phyloP scores from a whole-genome alignment of 176 grass and related monocot genomes.

The Typha latifolia region DNA sequence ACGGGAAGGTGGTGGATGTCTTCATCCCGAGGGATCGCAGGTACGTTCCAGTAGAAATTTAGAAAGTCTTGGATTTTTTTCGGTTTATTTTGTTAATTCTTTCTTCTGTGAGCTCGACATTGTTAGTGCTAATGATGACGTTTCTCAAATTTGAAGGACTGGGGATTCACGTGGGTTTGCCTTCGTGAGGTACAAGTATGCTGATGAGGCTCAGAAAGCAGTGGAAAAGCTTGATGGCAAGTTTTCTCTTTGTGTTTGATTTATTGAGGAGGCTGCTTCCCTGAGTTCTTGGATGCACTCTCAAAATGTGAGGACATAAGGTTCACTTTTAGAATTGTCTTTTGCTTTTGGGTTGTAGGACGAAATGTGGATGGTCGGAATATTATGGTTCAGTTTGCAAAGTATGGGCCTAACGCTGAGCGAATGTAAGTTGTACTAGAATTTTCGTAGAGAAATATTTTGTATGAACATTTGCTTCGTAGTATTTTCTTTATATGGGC shows the following conservation, averaged over 20 bases:
- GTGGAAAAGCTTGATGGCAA: conserved; percentile 81
- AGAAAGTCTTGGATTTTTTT: not conserved
- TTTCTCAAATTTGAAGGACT: conserved; percentile 31
- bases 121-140: conserved; percentile 1
- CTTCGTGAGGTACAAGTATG: conserved; percentile 96
- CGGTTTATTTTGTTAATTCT: not conserved
- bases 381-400: conserved; percentile 99
- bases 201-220: conserved; percentile 88
- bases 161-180: conserved; percentile 84
- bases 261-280: not conserved
- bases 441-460: not conserved
- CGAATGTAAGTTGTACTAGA: conserved; percentile 50
- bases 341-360: conserved; percentile 34
- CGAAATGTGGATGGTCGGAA: conserved; percentile 76
- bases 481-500: too few relatives aligned
- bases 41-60: conserved; percentile 19
- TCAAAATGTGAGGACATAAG: not conserved
- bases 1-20: conserved; percentile 86
- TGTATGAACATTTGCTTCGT: not conserved
- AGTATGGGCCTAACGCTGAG: conserved; percentile 93
- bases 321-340: not conserved
- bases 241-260: not conserved
- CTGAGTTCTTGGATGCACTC: too few relatives aligned
- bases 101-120: not conserved
- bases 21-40: conserved; percentile 93